A percentile compares a stretch with the other conserved stretches of the same genome.
phyloP scores from a whole-genome alignment of 192 early-diverging fungal genomes.

The Coemansia sp. region DNA sequence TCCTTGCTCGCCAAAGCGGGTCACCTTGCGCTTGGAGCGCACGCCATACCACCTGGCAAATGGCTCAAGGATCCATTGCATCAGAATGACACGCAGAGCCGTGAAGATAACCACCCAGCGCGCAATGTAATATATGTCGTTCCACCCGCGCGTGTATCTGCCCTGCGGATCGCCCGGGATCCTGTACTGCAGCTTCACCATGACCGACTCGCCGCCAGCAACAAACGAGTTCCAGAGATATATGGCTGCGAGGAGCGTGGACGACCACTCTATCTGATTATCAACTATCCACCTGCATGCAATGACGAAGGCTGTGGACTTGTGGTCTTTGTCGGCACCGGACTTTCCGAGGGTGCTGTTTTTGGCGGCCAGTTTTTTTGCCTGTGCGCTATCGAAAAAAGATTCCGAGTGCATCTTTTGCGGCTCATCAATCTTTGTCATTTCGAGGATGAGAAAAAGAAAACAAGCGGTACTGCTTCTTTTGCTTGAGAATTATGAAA shows the following conservation, averaged over 20 bases:
- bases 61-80: conserved; percentile 40
- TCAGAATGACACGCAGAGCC: conserved; percentile 58
- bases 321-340: not conserved
- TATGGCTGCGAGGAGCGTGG: conserved; percentile 32
- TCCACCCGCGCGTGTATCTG: conserved; percentile 36
- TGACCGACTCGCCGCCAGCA: conserved; percentile 22
- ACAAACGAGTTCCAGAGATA: conserved; percentile 26
- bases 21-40: conserved; percentile 35
- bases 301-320: not conserved
- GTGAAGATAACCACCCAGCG: conserved; percentile 73
- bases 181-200: conserved; percentile 41
- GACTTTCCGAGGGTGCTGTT: not conserved
- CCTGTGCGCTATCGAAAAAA: conserved; percentile 6
- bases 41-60: conserved; percentile 41
- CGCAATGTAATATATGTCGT: conserved; percentile 53
- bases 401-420: conserved; percentile 4
- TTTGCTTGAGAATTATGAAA: not conserved
- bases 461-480: not conserved
- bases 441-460: conserved; percentile 8
- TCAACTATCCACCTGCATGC: conserved; percentile 40
- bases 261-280: conserved; percentile 41
- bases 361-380: not conserved
- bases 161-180: conserved; percentile 41
- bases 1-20: conserved; percentile 72
- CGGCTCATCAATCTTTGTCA: conserved; percentile 35